phyloP scores from a whole-genome alignment of 257 asterid genomes.

The Solanum pimpinellifolium region DNA sequence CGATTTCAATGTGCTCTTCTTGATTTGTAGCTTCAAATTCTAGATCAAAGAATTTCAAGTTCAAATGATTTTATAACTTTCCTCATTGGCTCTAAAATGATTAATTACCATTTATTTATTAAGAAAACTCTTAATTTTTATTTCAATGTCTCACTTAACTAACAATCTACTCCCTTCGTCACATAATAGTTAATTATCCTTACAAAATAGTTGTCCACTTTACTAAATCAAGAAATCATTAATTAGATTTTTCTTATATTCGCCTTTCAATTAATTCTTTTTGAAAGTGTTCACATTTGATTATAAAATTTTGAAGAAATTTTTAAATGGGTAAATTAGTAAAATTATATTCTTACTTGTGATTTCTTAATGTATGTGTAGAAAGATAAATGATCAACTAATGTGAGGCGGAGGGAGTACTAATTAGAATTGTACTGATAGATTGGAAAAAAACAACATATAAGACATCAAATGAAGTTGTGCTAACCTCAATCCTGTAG shows the following conservation, averaged over 20 bases:
- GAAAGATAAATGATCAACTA: no score
- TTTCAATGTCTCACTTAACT: not conserved
- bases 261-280: no score
- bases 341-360: no score
- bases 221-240: no score
- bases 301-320: no score
- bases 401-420: no score
- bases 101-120: not conserved
- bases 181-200: no score
- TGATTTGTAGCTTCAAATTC: slow-evolving; percentile 49
- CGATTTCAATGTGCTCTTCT: slow-evolving; percentile 22
- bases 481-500: not conserved
- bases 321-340: no score
- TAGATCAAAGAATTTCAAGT: not conserved
- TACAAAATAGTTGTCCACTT: no score
- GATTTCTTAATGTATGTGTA: no score
- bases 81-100: not conserved
- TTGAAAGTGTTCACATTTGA: no score
- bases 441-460: not conserved
- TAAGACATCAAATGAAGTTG: not conserved
- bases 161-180: not conserved
- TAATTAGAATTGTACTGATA: not conserved
- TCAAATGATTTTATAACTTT: not conserved
- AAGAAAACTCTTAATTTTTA: not conserved
- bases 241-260: no score